Conservation (phyloP, 2,329 filamentous ascomycete species). For the Huntiella bhutanensis region DNA sequence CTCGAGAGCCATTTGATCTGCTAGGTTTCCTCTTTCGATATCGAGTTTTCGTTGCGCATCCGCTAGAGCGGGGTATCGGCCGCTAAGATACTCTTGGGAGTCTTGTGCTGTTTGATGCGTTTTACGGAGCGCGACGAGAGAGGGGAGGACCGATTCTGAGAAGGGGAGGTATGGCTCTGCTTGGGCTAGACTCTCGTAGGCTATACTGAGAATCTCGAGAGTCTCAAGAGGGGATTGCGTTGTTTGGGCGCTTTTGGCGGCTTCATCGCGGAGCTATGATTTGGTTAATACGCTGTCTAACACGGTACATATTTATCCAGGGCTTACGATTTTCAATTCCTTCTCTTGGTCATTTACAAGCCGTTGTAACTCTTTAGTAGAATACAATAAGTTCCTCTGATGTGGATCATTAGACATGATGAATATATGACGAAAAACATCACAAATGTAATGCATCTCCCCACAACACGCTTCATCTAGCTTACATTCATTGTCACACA, state of each 20-base stretch:
- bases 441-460: too few relatives aligned
- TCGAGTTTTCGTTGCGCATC: slow-evolving; percentile 29
- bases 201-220: slow-evolving; percentile 37
- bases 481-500: too few relatives aligned
- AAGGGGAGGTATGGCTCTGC: slow-evolving; percentile 47
- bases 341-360: slow-evolving; percentile 35
- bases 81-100: slow-evolving; percentile 38
- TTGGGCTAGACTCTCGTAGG: slow-evolving; percentile 44
- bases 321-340: slow-evolving; percentile 26
- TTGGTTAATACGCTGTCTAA: background rate
- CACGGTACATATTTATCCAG: background rate
- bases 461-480: too few relatives aligned
- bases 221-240: slow-evolving; percentile 13
- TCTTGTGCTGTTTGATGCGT: slow-evolving; percentile 45
- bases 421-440: too few relatives aligned
- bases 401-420: slow-evolving; percentile 17
- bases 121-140: slow-evolving; percentile 50
- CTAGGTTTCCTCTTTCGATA: slow-evolving; percentile 28
- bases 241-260: slow-evolving; percentile 5
- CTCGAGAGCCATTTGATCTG: slow-evolving; percentile 37
- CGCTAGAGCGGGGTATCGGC: slow-evolving; percentile 25
- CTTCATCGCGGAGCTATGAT: slow-evolving; percentile 13
- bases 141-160: slow-evolving; percentile 48
- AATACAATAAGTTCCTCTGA: slow-evolving; percentile 41
- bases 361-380: slow-evolving; percentile 45